phyloP scores from a whole-genome alignment of 495 filamentous ascomycete genomes.

The Aspergillus kassunensis region DNA sequence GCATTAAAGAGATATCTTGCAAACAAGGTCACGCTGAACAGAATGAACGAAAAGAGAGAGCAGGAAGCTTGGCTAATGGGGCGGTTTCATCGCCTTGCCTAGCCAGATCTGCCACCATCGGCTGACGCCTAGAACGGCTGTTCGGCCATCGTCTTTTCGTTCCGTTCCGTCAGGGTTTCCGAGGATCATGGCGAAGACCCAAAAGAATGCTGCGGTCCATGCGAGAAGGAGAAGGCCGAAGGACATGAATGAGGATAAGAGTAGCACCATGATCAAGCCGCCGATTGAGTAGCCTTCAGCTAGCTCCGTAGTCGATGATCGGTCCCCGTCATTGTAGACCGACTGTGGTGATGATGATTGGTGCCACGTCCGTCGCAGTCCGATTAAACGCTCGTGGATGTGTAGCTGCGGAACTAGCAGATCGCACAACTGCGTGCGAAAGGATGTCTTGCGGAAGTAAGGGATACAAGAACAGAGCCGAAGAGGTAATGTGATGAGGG shows the following conservation, averaged over 20 bases:
- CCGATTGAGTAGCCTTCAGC: conserved; percentile 31
- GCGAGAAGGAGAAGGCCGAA: conserved; percentile 49
- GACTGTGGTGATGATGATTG: conserved; percentile 34
- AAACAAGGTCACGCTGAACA: conserved; percentile 14
- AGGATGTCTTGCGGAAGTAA: conserved; percentile 35
- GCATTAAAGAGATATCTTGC: conserved; percentile 17
- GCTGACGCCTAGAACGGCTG: conserved; percentile 56
- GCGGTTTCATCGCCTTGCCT: conserved; percentile 32
- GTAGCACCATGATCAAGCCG: conserved; percentile 45
- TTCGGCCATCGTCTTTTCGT: conserved; percentile 56
- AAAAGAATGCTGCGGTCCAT: conserved; percentile 62
- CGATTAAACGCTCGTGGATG: conserved; percentile 40
- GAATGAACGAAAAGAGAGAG: not conserved
- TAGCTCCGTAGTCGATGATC: conserved; percentile 14
- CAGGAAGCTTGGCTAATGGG: conserved; percentile 5
- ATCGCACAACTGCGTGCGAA: conserved; percentile 35
- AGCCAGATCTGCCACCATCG: conserved; percentile 62
- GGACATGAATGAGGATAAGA: conserved; percentile 53
- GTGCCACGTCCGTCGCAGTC: conserved; percentile 25
- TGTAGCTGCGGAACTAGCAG: conserved; percentile 41
- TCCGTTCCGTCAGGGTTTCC: conserved; percentile 63
- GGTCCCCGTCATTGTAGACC: conserved; percentile 27
- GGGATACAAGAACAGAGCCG: conserved; percentile 38
- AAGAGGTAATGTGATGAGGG: conserved; percentile 40
- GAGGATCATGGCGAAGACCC: conserved; percentile 58